Evolutionary conservation across 208 protist genomes (phyloP).

Genomic region (Crithidia expoeki): DNA sequence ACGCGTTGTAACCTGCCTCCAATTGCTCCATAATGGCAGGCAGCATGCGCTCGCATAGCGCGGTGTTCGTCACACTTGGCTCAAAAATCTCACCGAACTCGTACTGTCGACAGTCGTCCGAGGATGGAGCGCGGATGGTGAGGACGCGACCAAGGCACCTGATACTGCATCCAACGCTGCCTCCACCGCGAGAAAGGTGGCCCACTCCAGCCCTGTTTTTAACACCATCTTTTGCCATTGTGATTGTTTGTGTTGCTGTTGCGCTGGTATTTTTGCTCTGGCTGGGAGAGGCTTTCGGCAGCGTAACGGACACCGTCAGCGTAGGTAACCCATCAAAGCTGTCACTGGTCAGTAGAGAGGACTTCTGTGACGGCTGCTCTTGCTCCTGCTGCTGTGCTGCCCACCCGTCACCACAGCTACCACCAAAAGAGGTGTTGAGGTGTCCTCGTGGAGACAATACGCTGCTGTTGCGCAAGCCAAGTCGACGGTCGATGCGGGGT

Average conservation of each 20-base stretch:
- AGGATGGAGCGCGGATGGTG: constrained; percentile 12
- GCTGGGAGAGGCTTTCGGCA: constrained; percentile 7
- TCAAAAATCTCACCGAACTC: constrained; percentile 68
- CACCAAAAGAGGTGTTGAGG: neutral
- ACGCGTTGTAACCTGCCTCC: constrained; percentile 52
- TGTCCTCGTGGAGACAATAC: neutral
- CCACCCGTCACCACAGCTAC: neutral
- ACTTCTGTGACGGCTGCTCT: neutral
- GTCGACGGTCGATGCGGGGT: constrained; percentile 8
- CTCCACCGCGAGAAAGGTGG: neutral
- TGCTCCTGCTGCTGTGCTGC: neutral
- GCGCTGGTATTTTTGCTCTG: neutral
- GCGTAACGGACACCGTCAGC: neutral
- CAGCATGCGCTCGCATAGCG: constrained; percentile 57
- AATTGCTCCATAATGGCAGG: constrained; percentile 68
- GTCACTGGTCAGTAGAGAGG: neutral
- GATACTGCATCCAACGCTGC: neutral
- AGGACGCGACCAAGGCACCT: constrained; percentile 20
- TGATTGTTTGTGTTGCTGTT: neutral
- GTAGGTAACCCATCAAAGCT: neutral
- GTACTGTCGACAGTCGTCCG: constrained; percentile 39
- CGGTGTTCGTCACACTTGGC: constrained; percentile 47
- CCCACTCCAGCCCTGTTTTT: neutral
- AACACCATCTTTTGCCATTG: neutral
- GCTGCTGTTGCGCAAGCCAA: constrained; percentile 4